Base-by-base conservation (phyloP, 2,329 filamentous ascomycete species). In the Coleophoma cylindrospora region DNA sequence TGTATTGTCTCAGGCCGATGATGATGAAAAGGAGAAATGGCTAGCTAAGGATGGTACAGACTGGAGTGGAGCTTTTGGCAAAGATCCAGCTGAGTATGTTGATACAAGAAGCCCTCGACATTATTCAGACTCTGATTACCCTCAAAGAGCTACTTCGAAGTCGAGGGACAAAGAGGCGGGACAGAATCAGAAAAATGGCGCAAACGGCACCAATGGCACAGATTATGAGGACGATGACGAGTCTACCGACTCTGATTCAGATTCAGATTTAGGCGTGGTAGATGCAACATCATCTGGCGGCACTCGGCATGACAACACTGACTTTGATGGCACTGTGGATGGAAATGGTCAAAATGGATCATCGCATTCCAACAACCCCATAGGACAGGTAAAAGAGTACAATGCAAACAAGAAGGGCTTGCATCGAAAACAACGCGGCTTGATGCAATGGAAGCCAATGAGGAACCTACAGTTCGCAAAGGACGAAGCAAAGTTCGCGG, bases 391-490 rank as follows among this genome's bases (percentile, higher is more conserved):
- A 63, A 83, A 83, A 64, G 77, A 85, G 19, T 82, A 86, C 65
- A 83, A 82, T 60, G 74, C 75, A 50, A 78, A 83, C 54, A 89
- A 85, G 64, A 82, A 86, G 55, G 83, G 87, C 43, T 76, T 96
- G 65, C 86, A 91, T 66, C 81, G 91, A 1, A 90, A 91, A 70
- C 91, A 96, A 59, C 79, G 91, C 11, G 92, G 92, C 0, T 62
- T 96, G 64, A 95, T 96, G 89, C 92, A 97, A 68, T 97, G 91
- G 91, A 88, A 84, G 63, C 91, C 92, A 0, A 87, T 91, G 65
- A 78, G 92, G 38, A 96, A 96, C 64, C 75, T 83, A 19, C 83
- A 84, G 57, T 97, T 96, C 66, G 91, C 86, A 40, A 95, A 94
- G 70, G 79, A 96, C 61, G 89, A 97, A 73, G 83, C 87, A 1